Evolutionary conservation across 768 basidiomycete genomes (phyloP).

Genomic region (Hericium rajendrae): DNA sequence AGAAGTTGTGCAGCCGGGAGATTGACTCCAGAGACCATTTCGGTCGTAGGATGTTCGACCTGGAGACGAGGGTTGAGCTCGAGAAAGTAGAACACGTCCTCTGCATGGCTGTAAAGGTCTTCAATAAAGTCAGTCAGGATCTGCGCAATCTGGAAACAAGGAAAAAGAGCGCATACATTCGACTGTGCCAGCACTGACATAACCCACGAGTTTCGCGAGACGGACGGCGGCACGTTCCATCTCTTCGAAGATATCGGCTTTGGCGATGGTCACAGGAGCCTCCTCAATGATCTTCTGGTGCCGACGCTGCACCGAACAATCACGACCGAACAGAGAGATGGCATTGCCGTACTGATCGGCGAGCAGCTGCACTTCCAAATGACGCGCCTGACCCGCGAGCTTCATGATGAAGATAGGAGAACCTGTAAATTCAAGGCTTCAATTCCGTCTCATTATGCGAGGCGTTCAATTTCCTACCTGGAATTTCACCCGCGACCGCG

Average conservation of each 20-base stretch:
- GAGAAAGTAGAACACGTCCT: conserved; percentile 94
- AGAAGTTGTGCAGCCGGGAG: conserved; percentile 96
- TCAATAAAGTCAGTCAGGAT: conserved; percentile 4
- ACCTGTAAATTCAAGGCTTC: conserved; percentile 34
- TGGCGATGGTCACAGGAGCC: conserved; percentile 96
- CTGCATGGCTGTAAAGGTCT: conserved; percentile 93
- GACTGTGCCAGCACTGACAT: conserved; percentile 97
- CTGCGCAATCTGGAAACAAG: conserved; percentile 1
- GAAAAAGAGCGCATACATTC: conserved; percentile 56
- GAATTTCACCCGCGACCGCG: conserved; percentile 93
- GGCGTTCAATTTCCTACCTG: conserved; percentile 46
- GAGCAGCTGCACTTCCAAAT: conserved; percentile 95
- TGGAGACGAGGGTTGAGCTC: conserved; percentile 99
- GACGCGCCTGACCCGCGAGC: conserved; percentile 93
- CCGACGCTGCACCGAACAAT: conserved; percentile 97
- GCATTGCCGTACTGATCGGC: conserved; percentile 99
- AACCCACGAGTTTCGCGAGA: conserved; percentile 96
- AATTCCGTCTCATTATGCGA: not conserved
- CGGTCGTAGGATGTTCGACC: conserved; percentile 99
- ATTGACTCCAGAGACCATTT: conserved; percentile 99
- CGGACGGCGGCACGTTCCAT: conserved; percentile 99
- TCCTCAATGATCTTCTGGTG: conserved; percentile 99
- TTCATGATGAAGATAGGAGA: conserved; percentile 99
- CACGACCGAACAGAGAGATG: conserved; percentile 97
- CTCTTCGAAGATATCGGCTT: conserved; percentile 82